Base-by-base conservation (phyloP, 73 alveolate genomes). In the Breviolum minutum region DNA sequence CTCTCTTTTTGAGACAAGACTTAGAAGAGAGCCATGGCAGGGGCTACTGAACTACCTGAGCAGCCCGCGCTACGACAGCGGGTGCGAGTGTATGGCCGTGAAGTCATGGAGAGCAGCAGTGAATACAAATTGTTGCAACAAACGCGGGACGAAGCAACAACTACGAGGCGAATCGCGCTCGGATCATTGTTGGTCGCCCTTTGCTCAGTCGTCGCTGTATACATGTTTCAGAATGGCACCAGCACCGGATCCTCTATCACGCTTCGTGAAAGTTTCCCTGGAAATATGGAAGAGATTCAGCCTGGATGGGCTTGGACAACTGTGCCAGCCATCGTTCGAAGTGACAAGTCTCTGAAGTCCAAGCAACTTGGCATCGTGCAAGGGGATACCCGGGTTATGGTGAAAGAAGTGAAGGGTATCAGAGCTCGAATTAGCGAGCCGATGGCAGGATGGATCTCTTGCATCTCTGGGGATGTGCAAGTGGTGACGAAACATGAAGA, bases 271-370 rank as follows among this genome's bases (percentile, higher is more conserved):
- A 90, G 97, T 24, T 90, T 90, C 92, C 97, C 97, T 24, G 62
- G 70, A 24, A 62, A 74, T 29, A 48, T 54, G 97, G 97, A 90
- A 30, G 97, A 69, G 63, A 73, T 90, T 26, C 71, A 54, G 63
- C 97, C 97, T 5, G 97, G 97, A 63, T 90, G 97, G 97, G 97
- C 54, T 54, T 90, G 88, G 88, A 71, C 97, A 54, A 90, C 97
- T 11, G 97, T 70, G 77, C 97, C 97, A 60, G 97, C 79, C 62
- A 71, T 90, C 63, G 97, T 90, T 20, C 97, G 97, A 8, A 63
- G 81, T 32, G 87, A 71, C 11, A 63, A 30, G 87, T 83, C 92
- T 83, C 24, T 61, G 76, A 54, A 62, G n/a, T 86, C 94, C 79
- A 86, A 86, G 30, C 61, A 86, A 30, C 32, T 86, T 10, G 94